These are phyloP conservation scores for Apophysomyces ossiformis DNA, from an alignment of 371 early-diverging fungal genomes.

Conservation along the genomic window DNA sequence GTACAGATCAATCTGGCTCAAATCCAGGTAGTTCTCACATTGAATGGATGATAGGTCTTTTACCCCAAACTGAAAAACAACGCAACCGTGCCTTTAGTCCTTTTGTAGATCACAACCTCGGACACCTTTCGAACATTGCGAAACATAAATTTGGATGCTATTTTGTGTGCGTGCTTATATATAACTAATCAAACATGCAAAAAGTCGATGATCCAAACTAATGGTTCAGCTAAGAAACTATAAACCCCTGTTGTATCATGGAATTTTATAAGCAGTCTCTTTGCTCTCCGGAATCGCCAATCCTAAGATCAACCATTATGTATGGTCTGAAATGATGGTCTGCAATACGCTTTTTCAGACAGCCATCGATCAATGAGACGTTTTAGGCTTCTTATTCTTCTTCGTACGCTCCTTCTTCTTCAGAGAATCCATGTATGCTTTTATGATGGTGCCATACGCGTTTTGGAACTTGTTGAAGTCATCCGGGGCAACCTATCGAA, in stretches of 20 bases:
- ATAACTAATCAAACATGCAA: too few species aligned
- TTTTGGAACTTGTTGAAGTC: conserved; percentile 47
- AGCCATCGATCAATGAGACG: background rate
- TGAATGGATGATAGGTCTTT: too few species aligned
- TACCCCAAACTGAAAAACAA: too few species aligned
- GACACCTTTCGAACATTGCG: too few species aligned
- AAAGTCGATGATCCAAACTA: too few species aligned
- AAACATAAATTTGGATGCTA: too few species aligned
- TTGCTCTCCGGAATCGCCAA: background rate
- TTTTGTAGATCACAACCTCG: too few species aligned
- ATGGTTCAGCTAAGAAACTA: too few species aligned
- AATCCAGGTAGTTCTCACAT: too few species aligned
- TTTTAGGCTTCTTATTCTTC: conserved; percentile 39
- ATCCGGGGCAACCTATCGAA: conserved; percentile 38
- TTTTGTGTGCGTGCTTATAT: too few species aligned
- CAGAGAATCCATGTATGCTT: conserved; percentile 55
- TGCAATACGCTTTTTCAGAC: background rate
- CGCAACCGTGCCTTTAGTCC: too few species aligned
- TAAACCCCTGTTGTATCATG: background rate
- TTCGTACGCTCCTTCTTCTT: conserved; percentile 54
- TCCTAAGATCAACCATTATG: background rate
- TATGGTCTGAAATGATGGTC: background rate
- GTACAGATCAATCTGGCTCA: too few species aligned
- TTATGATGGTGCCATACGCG: conserved; percentile 47
- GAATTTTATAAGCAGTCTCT: background rate